Conservation (phyloP, 768 basidiomycete species). For the Tulasnella sp. region DNA sequence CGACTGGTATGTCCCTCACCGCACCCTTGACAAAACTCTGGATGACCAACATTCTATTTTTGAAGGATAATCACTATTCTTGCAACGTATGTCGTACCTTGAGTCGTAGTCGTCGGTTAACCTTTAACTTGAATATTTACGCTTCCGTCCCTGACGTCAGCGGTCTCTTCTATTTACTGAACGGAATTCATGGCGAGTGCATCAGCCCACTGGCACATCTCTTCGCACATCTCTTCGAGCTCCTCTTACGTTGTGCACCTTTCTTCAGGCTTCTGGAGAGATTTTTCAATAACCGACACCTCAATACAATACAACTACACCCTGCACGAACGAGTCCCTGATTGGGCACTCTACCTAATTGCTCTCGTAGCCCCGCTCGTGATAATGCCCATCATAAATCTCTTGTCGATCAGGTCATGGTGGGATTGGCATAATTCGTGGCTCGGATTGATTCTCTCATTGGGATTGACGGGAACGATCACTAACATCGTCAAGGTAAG, state of each 20-base stretch:
- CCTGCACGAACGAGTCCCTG: constrained; percentile 69
- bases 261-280: constrained; percentile 45
- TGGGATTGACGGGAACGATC: constrained; percentile 66
- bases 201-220: not conserved
- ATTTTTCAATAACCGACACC: constrained; percentile 70
- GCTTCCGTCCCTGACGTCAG: constrained; percentile 31
- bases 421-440: constrained; percentile 76
- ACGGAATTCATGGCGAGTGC: constrained; percentile 47
- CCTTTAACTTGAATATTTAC: not conserved
- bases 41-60: not conserved
- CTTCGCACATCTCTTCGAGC: not conserved
- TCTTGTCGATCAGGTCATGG: constrained; percentile 65
- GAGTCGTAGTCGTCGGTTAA: not conserved
- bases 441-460: constrained; percentile 49
- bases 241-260: not conserved
- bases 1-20: constrained; percentile 53
- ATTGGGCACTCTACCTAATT: constrained; percentile 32
- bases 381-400: constrained; percentile 60
- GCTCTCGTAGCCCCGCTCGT: constrained; percentile 58
- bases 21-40: not conserved
- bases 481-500: constrained; percentile 82
- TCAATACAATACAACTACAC: constrained; percentile 49
- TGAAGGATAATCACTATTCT: constrained; percentile 58
- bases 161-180: constrained; percentile 52
- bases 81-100: constrained; percentile 46